Evolutionary conservation across 2,329 filamentous ascomycete species (phyloP), one percentile per base, ranked within the genome.

Genomic region (Venturia nashicola): DNA sequence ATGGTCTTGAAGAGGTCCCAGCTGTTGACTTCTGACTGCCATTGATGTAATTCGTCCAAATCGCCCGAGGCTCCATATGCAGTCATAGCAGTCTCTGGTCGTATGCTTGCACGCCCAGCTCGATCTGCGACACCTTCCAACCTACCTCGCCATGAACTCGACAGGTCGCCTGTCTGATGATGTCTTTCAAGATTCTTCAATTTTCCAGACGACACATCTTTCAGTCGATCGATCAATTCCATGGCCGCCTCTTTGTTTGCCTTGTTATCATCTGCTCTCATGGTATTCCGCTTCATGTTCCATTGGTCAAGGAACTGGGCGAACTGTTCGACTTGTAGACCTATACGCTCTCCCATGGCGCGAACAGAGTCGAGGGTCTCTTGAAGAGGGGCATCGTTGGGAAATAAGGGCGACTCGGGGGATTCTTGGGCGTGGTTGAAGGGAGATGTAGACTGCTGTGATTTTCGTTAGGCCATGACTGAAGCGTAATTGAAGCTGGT

Each of bases 1-100:
- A 96, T 79, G 46, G 89, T 83, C 60, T 86, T 83, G 65, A 97
- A 78, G 36, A 97, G 80, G 71, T 95, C 87, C 94, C 94, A 99
- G 0, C 91, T 94, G 70, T 95, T 90, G 48, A 86, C 85, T 75
- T 99, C 94, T 67, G 88, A 82, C 74, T 95, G 86, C 81, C 91
- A 88, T 64, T 84, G n/a, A 7, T 39, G 39, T 42, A 65, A n/a
- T 36, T 65, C 64, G 4, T 57, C 51, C 27, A 57, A 5, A 27
- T 16, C 51, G 2, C 36, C 32, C 3, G 51, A 36, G 23, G 27
- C 11, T 20, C 23, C 27, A 57, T 36, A 36, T 8, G 23, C 51
- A 57, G 51, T 36, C 27, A 36, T 7, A 36, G 27, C 51, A 36
- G 27, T 57, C 18, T 32, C 51, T 57, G 27, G 32, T 36, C 51